phyloP scores from a whole-genome alignment of 495 filamentous ascomycete species.

The Daldinia decipiens region DNA sequence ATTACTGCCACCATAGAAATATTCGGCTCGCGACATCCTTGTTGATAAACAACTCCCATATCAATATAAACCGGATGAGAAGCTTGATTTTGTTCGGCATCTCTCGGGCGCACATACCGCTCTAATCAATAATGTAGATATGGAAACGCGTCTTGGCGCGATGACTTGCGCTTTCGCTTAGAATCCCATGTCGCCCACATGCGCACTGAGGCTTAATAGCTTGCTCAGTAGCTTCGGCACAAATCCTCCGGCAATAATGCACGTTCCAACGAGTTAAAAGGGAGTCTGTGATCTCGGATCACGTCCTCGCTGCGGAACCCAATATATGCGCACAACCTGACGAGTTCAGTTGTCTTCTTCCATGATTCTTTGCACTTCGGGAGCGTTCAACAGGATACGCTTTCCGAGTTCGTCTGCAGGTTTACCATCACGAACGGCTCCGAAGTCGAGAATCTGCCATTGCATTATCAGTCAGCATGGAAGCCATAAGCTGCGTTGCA shows the following conservation, averaged over 20 bases:
- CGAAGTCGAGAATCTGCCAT: conserved; percentile 85
- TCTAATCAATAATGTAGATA: background rate
- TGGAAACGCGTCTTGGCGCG: background rate
- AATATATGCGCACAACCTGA: background rate
- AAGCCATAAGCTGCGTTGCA: background rate
- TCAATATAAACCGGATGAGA: background rate
- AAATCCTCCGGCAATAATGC: background rate
- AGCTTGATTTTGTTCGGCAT: background rate
- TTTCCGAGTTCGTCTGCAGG: conserved; percentile 78
- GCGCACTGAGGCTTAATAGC: background rate
- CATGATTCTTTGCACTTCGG: conserved; percentile 60
- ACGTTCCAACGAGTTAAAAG: background rate
- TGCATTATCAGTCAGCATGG: conserved; percentile 22
- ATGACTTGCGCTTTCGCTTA: background rate
- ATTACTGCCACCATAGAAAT: background rate
- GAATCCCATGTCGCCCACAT: background rate
- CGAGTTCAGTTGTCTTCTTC: conserved; percentile 53
- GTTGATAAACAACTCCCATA: background rate
- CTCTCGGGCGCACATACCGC: background rate
- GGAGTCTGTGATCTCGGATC: background rate
- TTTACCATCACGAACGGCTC: conserved; percentile 83
- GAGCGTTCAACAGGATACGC: conserved; percentile 79
- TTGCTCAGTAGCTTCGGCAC: background rate
- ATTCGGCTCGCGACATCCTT: background rate
- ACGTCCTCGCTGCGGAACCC: background rate